These are phyloP conservation scores for Prunus padus DNA, from an alignment of 306 rosid species.

Conservation along the genomic window DNA sequence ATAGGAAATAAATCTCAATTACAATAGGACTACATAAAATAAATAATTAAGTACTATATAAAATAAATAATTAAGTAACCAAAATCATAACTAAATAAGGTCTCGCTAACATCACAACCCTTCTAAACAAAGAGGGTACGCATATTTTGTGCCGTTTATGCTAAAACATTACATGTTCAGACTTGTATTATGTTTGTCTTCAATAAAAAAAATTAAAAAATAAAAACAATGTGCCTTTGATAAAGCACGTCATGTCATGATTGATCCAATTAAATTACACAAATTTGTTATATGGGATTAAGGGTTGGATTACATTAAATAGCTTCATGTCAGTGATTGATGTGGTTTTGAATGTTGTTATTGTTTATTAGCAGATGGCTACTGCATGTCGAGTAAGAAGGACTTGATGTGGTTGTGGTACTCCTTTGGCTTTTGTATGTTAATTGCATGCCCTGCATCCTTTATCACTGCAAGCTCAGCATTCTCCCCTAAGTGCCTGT, in stretches of 20 bases:
- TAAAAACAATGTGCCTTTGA: not conserved
- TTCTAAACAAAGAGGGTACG: too few relatives aligned
- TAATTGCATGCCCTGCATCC: conserved; percentile 75
- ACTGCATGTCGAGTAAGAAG: conserved; percentile 41
- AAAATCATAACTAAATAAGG: too few relatives aligned
- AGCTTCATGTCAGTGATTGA: not conserved
- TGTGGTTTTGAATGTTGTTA: not conserved
- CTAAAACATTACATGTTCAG: too few relatives aligned
- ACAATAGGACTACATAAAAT: too few relatives aligned
- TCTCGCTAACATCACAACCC: too few relatives aligned
- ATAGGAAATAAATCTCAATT: too few relatives aligned
- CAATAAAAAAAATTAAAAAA: too few relatives aligned
- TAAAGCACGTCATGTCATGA: not conserved
- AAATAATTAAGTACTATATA: too few relatives aligned
- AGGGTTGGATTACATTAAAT: not conserved
- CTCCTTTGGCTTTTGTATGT: conserved; percentile 56
- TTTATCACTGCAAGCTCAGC: conserved; percentile 62
- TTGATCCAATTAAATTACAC: not conserved
- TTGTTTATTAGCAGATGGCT: conserved; percentile 11
- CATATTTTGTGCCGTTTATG: too few relatives aligned
- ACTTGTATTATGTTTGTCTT: too few relatives aligned
- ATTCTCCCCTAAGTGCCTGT: conserved; percentile 69
- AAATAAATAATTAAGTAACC: too few relatives aligned
- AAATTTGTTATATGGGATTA: not conserved
- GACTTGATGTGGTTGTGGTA: conserved; percentile 50